Conservation (phyloP, 2,329 filamentous ascomycete genomes). For the Monosporascus ibericus region DNA sequence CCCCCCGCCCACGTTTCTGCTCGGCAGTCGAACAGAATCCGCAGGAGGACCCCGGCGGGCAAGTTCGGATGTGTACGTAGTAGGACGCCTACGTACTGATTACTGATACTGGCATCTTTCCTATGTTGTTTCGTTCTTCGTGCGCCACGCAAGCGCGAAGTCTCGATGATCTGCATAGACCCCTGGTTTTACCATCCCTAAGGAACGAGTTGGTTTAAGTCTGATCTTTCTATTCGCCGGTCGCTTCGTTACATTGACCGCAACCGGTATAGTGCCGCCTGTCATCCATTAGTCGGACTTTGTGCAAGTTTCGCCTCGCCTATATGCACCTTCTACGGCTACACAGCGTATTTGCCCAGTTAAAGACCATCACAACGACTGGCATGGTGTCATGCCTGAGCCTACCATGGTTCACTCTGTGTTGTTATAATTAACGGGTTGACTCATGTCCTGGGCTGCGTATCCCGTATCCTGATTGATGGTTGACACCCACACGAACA, state of each 20-base stretch:
- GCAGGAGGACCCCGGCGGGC: too few relatives aligned
- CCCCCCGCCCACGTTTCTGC: neutral
- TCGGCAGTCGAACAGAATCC: neutral
- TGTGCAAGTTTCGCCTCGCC: neutral
- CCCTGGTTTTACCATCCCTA: neutral
- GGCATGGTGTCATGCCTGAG: neutral
- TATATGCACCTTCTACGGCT: too few relatives aligned
- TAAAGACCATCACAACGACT: neutral
- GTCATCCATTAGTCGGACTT: slow-evolving; percentile 6
- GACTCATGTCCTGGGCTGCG: neutral
- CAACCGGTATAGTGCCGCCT: slow-evolving; percentile 12
- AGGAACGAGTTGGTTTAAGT: neutral
- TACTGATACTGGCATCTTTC: too few relatives aligned
- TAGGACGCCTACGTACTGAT: too few relatives aligned
- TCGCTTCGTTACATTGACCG: slow-evolving; percentile 15
- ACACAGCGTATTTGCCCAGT: neutral
- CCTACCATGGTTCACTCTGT: neutral
- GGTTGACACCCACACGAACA: neutral
- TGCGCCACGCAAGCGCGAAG: neutral
- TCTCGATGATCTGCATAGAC: neutral
- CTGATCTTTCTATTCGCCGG: neutral
- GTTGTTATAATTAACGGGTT: neutral
- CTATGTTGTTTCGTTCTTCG: neutral
- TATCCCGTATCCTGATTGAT: neutral
- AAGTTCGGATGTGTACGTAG: too few relatives aligned